Percentiles rank a stretch among this genome's conserved stretches.
Evolutionary conservation across 2,329 filamentous ascomycete genomes (phyloP).

Genomic region (Neocatenulostroma microsporum): DNA sequence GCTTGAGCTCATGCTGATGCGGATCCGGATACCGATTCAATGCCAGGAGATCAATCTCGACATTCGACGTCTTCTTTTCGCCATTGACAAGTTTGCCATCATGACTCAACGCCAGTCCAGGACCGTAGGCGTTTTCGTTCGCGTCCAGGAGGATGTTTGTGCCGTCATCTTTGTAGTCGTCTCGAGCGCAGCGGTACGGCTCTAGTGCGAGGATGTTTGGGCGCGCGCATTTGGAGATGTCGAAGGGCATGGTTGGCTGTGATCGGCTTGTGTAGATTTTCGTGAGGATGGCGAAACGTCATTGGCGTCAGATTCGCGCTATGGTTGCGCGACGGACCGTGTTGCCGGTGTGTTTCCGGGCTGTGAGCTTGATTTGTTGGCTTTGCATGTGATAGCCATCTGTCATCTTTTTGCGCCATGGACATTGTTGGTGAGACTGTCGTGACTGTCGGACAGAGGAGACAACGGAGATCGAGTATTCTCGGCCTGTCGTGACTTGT

Average conservation of each 20-base stretch:
- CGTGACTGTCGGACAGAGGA: too few relatives aligned
- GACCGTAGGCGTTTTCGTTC: constrained; percentile 95
- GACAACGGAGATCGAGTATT: too few relatives aligned
- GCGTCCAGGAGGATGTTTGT: constrained; percentile 93
- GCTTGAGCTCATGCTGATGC: constrained; percentile 81
- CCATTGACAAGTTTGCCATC: constrained; percentile 43
- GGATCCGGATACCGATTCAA: constrained; percentile 95
- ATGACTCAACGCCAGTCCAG: constrained; percentile 54
- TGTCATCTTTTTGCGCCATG: too few relatives aligned
- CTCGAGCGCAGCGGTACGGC: constrained; percentile 48
- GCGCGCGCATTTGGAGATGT: constrained; percentile 44
- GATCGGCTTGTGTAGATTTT: too few relatives aligned
- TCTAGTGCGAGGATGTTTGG: constrained; percentile 47
- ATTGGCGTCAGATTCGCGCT: background rate
- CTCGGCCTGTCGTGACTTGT: too few relatives aligned
- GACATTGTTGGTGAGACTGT: too few relatives aligned
- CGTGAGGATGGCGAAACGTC: too few relatives aligned
- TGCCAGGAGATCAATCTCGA: constrained; percentile 66
- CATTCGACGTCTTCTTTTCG: constrained; percentile 35
- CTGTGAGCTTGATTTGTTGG: too few relatives aligned
- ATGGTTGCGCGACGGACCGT: background rate
- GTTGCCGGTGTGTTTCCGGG: too few relatives aligned
- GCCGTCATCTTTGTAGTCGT: constrained; percentile 97
- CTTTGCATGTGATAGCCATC: constrained; percentile 8
- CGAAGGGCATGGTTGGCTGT: constrained; percentile 32